These are phyloP conservation scores for Lepiota brunneoincarnata DNA, from an alignment of 768 basidiomycete species.

Conservation along the genomic window DNA sequence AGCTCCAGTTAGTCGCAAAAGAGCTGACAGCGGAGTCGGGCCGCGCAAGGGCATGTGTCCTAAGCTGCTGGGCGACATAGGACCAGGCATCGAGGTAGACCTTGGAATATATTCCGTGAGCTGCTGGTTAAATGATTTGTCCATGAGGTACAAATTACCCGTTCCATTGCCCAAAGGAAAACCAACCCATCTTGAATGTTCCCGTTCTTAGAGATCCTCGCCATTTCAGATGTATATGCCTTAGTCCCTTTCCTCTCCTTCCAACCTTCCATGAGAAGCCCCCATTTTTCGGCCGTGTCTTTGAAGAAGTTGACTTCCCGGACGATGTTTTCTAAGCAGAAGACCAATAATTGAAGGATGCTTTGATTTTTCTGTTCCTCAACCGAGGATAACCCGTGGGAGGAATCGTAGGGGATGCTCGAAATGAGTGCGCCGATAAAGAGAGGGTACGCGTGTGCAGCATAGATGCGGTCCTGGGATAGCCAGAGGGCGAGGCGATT, in stretches of 20 bases:
- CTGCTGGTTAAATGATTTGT: not conserved
- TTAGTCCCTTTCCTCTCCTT: conserved; percentile 57
- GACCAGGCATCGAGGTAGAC: conserved; percentile 72
- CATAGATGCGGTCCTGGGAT: conserved; percentile 73
- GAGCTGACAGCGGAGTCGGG: conserved; percentile 32
- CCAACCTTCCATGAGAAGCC: conserved; percentile 47
- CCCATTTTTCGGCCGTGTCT: conserved; percentile 40
- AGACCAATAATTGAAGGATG: conserved; percentile 47
- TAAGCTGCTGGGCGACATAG: conserved; percentile 30
- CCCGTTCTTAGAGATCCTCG: conserved; percentile 41
- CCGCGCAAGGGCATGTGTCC: conserved; percentile 1
- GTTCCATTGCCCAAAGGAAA: conserved; percentile 81
- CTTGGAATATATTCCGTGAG: conserved; percentile 27
- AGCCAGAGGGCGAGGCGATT: conserved; percentile 59
- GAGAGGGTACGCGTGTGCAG: conserved; percentile 69
- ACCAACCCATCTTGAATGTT: conserved; percentile 62
- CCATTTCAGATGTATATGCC: conserved; percentile 74
- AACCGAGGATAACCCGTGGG: conserved; percentile 26
- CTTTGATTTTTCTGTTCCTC: conserved; percentile 34
- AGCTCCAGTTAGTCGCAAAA: conserved; percentile 67
- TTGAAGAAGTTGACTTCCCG: conserved; percentile 60
- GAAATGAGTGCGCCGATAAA: conserved; percentile 68
- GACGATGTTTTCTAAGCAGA: conserved; percentile 55
- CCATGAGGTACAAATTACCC: conserved; percentile 33
- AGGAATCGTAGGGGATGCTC: conserved; percentile 48